Evolutionary conservation across 192 early-diverging fungal species (phyloP), one percentile per base, ranked within the genome.

Genomic region (Coemansia sp.): DNA sequence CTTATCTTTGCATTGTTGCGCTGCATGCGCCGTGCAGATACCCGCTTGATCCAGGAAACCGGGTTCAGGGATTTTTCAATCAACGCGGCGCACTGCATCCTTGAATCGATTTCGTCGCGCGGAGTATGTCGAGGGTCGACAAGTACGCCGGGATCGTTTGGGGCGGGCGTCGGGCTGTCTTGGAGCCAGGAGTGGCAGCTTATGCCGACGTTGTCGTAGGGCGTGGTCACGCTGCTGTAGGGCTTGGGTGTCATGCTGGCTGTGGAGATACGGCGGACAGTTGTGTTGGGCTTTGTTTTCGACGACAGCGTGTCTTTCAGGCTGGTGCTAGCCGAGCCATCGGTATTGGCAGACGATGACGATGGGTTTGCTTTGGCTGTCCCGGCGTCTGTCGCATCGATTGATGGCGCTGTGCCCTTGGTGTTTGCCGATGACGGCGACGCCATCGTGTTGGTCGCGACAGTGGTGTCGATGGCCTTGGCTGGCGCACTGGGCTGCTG

Each of bases 1-100:
- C 32, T 4, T 22, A 19, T 28, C 30, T 32, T 4, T 30, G 60
- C 52, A 6, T 18, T 19, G 16, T 23, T 25, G 42, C 61, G 54
- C 30, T 78, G 75, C 27, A 78, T 61, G 49, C 61, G 65, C 5
- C 75, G 32, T 2, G 76, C 70, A 2, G 76, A 66, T 1, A 69
- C 50, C 1, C 76, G 67, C 48, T 61, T 66, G 47, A 73, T 69
- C 76, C 76, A 79, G 23, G 76, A 49, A 10, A 70, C 71, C 13
- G 76, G 76, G 28, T 73, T 73, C 27, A 79, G 67, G 19, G 76
- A 70, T 42, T 64, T 69, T 60, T 79, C 76, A 9, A 69, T 48
- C 4, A 72, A 53, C 52, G 67, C 29, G 9, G 55, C 14, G 55
- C 27, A 54, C n/a, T 20, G 27, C 25, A 30, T 54, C 14, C 28